Percentiles rank a stretch among this genome's conserved stretches.
phyloP scores from a whole-genome alignment of 176 grass and related monocot genomes.

The Avena atlantica region DNA sequence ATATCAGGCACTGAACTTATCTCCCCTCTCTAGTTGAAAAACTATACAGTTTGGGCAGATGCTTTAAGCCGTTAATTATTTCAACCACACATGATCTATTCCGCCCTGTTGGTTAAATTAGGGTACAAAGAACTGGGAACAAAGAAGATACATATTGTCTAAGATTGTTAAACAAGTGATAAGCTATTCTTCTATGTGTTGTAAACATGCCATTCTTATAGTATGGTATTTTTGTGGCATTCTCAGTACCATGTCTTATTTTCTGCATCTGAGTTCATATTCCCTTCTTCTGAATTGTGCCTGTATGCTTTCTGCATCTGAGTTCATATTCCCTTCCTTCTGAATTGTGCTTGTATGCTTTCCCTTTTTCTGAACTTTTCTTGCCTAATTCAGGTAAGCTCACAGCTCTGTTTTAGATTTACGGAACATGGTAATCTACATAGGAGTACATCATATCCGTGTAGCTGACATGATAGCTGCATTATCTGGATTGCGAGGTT shows the following conservation, averaged over 20 bases:
- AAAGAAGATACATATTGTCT: constrained; percentile 18
- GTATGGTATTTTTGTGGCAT: constrained; percentile 30
- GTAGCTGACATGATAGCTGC: neutral
- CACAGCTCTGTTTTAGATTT: neutral
- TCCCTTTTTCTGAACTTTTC: neutral
- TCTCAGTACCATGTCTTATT: constrained; percentile 39
- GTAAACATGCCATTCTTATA: too few relatives aligned
- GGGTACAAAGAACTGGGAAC: neutral
- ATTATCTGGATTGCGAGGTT: neutral
- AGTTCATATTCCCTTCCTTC: neutral
- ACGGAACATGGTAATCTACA: neutral
- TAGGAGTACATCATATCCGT: neutral
- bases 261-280: neutral
- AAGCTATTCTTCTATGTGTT: neutral
- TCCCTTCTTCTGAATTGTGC: constrained; percentile 4
- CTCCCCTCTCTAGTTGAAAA: too few relatives aligned
- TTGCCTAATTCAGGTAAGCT: neutral
- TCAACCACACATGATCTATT: too few relatives aligned
- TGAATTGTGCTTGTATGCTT: neutral
- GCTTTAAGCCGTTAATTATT: too few relatives aligned
- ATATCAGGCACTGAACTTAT: too few relatives aligned
- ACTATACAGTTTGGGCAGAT: too few relatives aligned
- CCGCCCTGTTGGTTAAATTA: neutral
- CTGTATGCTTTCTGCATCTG: neutral
- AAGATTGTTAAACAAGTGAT: constrained; percentile 6